These are phyloP conservation scores for Dunaliella primolecta DNA, from an alignment of 139 green algal species.

Conservation along the genomic window DNA sequence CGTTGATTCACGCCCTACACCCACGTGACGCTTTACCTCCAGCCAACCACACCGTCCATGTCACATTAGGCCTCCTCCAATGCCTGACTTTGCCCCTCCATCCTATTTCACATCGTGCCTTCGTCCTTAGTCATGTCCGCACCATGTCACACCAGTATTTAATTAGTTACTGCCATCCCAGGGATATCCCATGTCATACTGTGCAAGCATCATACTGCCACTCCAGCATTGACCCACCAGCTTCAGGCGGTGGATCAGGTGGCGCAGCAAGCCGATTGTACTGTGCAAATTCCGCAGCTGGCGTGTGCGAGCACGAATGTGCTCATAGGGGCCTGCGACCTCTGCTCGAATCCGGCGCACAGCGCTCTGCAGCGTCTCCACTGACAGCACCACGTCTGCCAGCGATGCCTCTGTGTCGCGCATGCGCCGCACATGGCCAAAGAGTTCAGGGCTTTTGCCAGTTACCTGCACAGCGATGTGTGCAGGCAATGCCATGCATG, in stretches of 20 bases:
- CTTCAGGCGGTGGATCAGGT: conserved; percentile 60
- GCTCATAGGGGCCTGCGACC: conserved; percentile 59
- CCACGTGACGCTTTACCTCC: too few relatives aligned
- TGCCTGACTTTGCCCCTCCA: too few relatives aligned
- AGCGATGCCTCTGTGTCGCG: conserved; percentile 53
- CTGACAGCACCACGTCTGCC: conserved; percentile 57
- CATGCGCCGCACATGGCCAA: conserved; percentile 43
- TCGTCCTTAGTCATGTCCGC: too few relatives aligned
- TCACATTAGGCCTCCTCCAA: too few relatives aligned
- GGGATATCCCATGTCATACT: too few relatives aligned
- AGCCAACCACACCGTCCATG: too few relatives aligned
- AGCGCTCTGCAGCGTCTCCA: conserved; percentile 63
- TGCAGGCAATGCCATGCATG: neutral
- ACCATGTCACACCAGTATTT: too few relatives aligned
- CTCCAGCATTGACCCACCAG: conserved; percentile 33
- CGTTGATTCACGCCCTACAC: too few relatives aligned
- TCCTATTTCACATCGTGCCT: too few relatives aligned
- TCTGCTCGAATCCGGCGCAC: conserved; percentile 61
- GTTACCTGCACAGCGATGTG: conserved; percentile 30
- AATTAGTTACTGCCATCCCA: too few relatives aligned
- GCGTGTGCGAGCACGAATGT: conserved; percentile 39
- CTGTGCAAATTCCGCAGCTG: conserved; percentile 59
- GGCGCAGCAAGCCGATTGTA: conserved; percentile 65
- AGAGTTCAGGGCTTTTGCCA: conserved; percentile 49
- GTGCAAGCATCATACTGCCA: too few relatives aligned